phyloP scores from a whole-genome alignment of 306 rosid genomes.

The Datisca glomerata region DNA sequence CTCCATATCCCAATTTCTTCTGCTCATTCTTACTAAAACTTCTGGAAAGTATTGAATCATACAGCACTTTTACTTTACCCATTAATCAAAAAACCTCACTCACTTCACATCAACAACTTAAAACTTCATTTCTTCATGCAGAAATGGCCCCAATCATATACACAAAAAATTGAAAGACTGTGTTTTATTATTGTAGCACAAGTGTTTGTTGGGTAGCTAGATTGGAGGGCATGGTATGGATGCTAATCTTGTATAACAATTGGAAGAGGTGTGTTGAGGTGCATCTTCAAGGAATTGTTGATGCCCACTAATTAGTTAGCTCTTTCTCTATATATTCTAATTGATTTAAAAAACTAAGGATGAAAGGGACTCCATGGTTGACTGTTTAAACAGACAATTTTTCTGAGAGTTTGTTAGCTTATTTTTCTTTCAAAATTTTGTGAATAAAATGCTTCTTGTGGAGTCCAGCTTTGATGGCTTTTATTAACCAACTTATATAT shows the following conservation, averaged over 20 bases:
- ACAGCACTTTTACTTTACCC: constrained; percentile 21
- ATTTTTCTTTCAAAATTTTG: constrained; percentile 12
- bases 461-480: background rate
- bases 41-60: constrained; percentile 52
- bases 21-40: constrained; percentile 79
- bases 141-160: no score
- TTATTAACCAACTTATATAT: background rate
- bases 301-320: constrained; percentile 56
- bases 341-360: constrained; percentile 16
- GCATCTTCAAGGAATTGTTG: constrained; percentile 31
- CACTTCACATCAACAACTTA: background rate
- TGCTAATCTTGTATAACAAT: constrained; percentile 23
- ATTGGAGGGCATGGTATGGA: constrained; percentile 15
- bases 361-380: constrained; percentile 50
- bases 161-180: no score
- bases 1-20: constrained; percentile 67
- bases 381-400: constrained; percentile 28
- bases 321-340: constrained; percentile 18
- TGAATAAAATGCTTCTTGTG: background rate
- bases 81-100: background rate
- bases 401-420: constrained; percentile 28
- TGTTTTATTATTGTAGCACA: no score
- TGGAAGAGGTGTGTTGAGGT: constrained; percentile 21
- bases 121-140: background rate
- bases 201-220: no score